Base-by-base conservation (phyloP, 257 asterid genomes). In the Jacaranda mimosifolia region DNA sequence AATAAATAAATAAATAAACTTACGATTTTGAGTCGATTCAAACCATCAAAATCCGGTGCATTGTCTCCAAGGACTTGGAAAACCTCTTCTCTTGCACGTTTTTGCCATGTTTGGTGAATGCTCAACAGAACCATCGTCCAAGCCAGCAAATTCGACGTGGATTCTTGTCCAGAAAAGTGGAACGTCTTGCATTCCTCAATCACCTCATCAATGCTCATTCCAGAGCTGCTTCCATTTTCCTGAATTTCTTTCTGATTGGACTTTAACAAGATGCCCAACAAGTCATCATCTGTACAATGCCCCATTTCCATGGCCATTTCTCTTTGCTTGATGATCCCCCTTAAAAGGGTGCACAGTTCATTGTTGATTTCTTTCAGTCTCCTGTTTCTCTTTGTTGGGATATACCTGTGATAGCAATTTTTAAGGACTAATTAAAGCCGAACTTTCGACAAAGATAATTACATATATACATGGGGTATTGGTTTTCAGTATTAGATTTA, bases 161-260 rank as follows among this genome's bases (percentile, higher is more conserved):
- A 78, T 57, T 89, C 91, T 79, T 89, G 94, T 1, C 91, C 94
- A 19, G 91, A 78, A 42, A 90, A 80, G 62, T 86, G 85, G 83
- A 90, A 85, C 0, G 75, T 6, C 73, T 85, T 85, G 86, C 96
- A 90, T 48, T 90, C 93, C 59, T 85, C 93, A 21, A 90, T 85
- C 55, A 88, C 86, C 53, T 86, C 91, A 52, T 85, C 85, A 9
- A 60, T 82, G 55, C 81, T 90, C 87, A 90, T 80, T 0, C 96
- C 96, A 6, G 5, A 43, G 5, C 35, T 63, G 8, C 68, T 79
- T 21, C 87, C 89, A 39, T 73, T 72, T 79, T 86, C 87, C 73
- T 80, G 13, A 0, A 83, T 81, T 70, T 86, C 88, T 45, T 60
- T 80, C 72, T 18, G n/a, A 19, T 89, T 89, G 7, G 85, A 79